Evolutionary conservation across 768 basidiomycete species (phyloP), one percentile per base, ranked within the genome.

Genomic region (Porphyrellus cyaneotinctus): DNA sequence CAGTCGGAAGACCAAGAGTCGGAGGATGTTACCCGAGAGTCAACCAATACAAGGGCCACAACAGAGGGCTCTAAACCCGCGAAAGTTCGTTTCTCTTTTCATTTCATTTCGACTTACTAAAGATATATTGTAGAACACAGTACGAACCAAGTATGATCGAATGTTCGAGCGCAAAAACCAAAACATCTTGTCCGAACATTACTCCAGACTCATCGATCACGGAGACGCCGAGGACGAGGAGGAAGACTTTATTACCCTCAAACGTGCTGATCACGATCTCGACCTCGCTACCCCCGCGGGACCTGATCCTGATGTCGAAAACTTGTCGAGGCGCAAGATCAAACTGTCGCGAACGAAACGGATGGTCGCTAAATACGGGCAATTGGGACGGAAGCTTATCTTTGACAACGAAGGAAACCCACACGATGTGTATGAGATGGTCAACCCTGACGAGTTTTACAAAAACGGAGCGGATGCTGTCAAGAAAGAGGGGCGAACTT

Each of bases 101-200:
- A 28, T 26, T 3, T 13, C 26, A 36, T 20, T n/a, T 17, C 43
- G 23, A 28, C 41, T 35, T 33, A 39, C 23, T 23, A 28, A 17
- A 30, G 17, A 24, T 17, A 31, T 44, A 14, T 42, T 46, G 14
- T 54, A 76, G 76, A 62, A 69, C 39, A 64, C 67, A 11, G 85
- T 88, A 0, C 82, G 89, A 46, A 97, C 95, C 3, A 97, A 95
- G 72, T 97, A 97, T 68, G 95, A 97, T 70, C 83, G 91, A 47
- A 97, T 99, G 94, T 98, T 97, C 66, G 88, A 90, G 64, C 83
- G 95, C 51, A 95, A 91, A 69, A 97, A 97, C 66, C 95, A 97
- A 68, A 87, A 84, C 57, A 85, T 97, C 44, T 78, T 97, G 30
- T 92, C 94, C 0, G 82, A 85, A 54, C 94, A 97, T 69, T 97